Percentiles rank a stretch among this genome's conserved stretches.
These are phyloP conservation scores for Trichoderma cornu-damae DNA, from an alignment of 2,329 filamentous ascomycete genomes.

Conservation along the genomic window DNA sequence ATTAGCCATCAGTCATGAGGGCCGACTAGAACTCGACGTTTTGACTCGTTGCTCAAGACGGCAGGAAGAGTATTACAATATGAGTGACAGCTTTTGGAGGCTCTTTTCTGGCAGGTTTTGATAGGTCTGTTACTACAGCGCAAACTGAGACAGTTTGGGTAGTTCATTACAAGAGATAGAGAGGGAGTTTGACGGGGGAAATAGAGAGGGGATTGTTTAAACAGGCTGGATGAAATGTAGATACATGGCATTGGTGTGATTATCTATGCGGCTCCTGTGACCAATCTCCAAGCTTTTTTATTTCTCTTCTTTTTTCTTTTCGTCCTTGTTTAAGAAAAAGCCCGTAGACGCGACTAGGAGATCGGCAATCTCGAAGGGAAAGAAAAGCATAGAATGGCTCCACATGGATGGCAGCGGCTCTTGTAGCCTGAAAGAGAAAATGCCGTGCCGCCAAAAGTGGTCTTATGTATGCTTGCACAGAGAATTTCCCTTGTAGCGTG, in stretches of 20 bases:
- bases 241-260: not conserved
- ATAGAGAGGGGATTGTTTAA: not conserved
- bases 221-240: not conserved
- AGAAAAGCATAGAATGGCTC: constrained; percentile 1
- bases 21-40: not conserved
- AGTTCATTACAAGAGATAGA: not conserved
- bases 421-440: not conserved
- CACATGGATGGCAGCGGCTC: constrained; percentile 7
- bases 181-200: not conserved
- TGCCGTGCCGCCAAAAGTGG: constrained; percentile 9
- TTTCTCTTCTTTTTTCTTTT: not conserved
- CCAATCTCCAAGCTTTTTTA: not conserved
- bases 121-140: not conserved
- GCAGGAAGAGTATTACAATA: not conserved
- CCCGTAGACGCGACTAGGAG: not conserved
- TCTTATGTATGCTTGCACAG: not conserved
- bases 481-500: not conserved
- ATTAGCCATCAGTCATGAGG: not conserved
- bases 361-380: constrained; percentile 4
- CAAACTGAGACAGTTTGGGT: no score
- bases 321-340: not conserved
- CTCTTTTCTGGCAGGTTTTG: not conserved
- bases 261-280: not conserved
- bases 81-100: not conserved
- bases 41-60: not conserved